Evolutionary conservation across 805 yeast species (phyloP).

Genomic region (Dipodascopsis tothii): DNA sequence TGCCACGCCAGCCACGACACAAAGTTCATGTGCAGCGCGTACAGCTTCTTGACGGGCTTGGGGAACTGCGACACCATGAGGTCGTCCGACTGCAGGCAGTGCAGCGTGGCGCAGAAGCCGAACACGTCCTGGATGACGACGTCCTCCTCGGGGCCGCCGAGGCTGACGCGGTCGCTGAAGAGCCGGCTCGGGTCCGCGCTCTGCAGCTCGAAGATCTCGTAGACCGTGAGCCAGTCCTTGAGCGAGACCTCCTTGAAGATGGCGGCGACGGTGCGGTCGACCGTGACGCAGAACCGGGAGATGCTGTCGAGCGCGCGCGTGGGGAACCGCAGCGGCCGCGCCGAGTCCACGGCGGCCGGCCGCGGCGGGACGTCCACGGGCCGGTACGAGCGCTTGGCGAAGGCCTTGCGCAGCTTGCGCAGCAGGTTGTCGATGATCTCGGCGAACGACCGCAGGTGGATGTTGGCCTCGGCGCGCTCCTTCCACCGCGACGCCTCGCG

Average conservation of each 20-base stretch:
- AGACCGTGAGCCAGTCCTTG: conserved; percentile 72
- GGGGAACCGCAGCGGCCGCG: conserved; percentile 6
- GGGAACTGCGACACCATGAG: conserved; percentile 52
- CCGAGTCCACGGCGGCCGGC: not conserved
- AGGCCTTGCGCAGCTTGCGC: conserved; percentile 58
- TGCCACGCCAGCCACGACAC: conserved; percentile 57
- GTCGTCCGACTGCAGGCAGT: conserved; percentile 38
- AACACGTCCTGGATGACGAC: conserved; percentile 61
- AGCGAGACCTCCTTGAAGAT: conserved; percentile 51
- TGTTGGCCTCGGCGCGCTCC: conserved; percentile 6
- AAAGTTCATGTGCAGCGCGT: conserved; percentile 61
- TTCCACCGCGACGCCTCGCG: conserved; percentile 44
- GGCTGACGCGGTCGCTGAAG: conserved; percentile 46
- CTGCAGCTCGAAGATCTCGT: conserved; percentile 65
- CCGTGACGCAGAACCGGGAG: conserved; percentile 51
- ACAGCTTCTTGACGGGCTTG: conserved; percentile 53
- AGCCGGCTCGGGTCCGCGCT: conserved; percentile 53
- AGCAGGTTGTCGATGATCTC: conserved; percentile 39
- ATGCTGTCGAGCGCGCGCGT: conserved; percentile 29
- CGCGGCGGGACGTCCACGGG: conserved; percentile 28
- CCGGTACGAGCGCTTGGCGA: conserved; percentile 33
- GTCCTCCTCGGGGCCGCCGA: conserved; percentile 41
- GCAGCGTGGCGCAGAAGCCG: conserved; percentile 57
- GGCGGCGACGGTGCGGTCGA: conserved; percentile 56
- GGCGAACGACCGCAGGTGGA: conserved; percentile 17